phyloP scores from a whole-genome alignment of 345 rosid genomes.

The Atalantia buxifolia region DNA sequence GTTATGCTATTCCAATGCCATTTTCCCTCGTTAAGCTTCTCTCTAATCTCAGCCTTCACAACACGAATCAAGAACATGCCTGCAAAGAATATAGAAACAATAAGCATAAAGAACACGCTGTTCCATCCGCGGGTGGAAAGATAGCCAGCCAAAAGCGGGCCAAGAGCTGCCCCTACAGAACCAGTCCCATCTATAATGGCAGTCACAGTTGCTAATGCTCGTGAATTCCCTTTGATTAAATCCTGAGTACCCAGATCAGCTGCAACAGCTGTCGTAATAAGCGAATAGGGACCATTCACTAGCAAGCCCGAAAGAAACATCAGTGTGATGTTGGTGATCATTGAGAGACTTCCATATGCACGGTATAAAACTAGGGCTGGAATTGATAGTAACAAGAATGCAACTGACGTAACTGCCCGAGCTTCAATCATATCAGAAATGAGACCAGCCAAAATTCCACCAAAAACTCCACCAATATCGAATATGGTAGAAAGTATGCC shows the following conservation, averaged over 20 bases:
- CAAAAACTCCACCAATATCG: conserved; percentile 83
- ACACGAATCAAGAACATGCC: conserved; percentile 55
- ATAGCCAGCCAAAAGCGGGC: conserved; percentile 86
- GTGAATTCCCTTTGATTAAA: conserved; percentile 60
- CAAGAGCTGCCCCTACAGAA: conserved; percentile 88
- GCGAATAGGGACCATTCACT: conserved; percentile 85
- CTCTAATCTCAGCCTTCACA: conserved; percentile 54
- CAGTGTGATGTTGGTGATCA: conserved; percentile 52
- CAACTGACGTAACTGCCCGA: conserved; percentile 71
- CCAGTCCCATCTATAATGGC: conserved; percentile 97
- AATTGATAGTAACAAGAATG: conserved; percentile 58
- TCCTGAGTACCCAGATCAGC: conserved; percentile 96
- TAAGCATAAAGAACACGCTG: conserved; percentile 76
- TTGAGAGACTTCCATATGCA: conserved; percentile 58
- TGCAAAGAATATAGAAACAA: conserved; percentile 51
- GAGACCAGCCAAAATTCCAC: conserved; percentile 75
- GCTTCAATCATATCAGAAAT: conserved; percentile 76
- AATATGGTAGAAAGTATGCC: conserved; percentile 81
- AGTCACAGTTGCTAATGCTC: conserved; percentile 86
- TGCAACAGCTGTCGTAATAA: conserved; percentile 92
- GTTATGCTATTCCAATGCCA: conserved; percentile 18
- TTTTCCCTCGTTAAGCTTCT: conserved; percentile 29
- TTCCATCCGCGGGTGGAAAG: conserved; percentile 84
- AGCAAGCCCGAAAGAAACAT: conserved; percentile 78
- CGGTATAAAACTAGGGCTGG: conserved; percentile 71